Evolutionary conservation across 345 rosid species (phyloP).

Genomic region (Pugionium dolabratum): DNA sequence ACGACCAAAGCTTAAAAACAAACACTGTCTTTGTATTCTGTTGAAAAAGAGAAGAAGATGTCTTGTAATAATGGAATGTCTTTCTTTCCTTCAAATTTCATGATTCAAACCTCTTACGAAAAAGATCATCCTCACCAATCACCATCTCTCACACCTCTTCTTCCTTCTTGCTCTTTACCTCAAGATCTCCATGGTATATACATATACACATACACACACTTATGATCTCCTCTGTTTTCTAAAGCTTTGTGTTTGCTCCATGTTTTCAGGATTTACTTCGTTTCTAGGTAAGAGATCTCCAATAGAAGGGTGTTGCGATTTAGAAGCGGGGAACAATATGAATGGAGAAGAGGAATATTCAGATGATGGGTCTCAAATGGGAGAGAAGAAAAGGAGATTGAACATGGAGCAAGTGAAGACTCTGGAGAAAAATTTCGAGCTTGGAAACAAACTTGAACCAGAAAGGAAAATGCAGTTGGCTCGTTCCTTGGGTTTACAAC

Average conservation of each 20-base stretch:
- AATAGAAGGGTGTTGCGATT: conserved; percentile 53
- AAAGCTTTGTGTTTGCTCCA: conserved; percentile 13
- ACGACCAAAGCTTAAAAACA: conserved; percentile 30
- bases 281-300: conserved; percentile 84
- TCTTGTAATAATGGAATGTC: conserved; percentile 89
- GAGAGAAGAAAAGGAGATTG: conserved; percentile 94
- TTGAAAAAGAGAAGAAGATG: conserved; percentile 46
- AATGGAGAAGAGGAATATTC: conserved; percentile 83
- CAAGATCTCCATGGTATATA: conserved; percentile 79
- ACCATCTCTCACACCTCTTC: conserved; percentile 34
- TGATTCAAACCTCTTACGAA: conserved; percentile 76
- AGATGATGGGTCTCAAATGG: conserved; percentile 91
- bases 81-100: conserved; percentile 81
- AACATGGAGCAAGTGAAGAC: conserved; percentile 94
- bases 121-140: conserved; percentile 58
- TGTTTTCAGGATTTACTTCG: conserved; percentile 68
- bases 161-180: conserved; percentile 67
- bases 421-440: conserved; percentile 89
- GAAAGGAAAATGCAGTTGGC: conserved; percentile 98
- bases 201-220: background rate
- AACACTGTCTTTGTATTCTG: conserved; percentile 22
- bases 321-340: conserved; percentile 42
- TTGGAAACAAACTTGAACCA: conserved; percentile 97
- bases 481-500: conserved; percentile 88
- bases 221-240: conserved; percentile 6